Percentiles rank a stretch among this genome's conserved stretches.
phyloP scores from a whole-genome alignment of 345 rosid genomes.

The Lepidium sativum region DNA sequence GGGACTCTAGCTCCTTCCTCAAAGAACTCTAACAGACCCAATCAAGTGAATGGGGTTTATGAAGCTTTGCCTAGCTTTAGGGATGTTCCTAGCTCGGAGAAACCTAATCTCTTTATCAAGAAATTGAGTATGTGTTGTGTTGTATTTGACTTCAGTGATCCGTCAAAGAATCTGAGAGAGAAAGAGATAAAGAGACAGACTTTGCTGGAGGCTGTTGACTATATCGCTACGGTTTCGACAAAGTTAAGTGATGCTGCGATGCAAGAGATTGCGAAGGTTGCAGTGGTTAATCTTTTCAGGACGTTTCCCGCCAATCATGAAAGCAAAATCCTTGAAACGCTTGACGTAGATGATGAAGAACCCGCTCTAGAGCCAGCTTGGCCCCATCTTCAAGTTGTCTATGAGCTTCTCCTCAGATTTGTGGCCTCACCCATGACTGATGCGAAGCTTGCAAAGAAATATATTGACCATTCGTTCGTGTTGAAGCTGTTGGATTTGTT shows the following conservation, averaged over 20 bases:
- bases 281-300: slow-evolving; percentile 47
- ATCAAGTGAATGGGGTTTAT: slow-evolving; percentile 40
- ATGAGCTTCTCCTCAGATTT: slow-evolving; percentile 51
- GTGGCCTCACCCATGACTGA: slow-evolving; percentile 56
- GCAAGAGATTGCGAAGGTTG: slow-evolving; percentile 49
- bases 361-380: slow-evolving; percentile 49
- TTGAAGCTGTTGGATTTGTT: slow-evolving; percentile 53
- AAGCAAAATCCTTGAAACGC: slow-evolving; percentile 35
- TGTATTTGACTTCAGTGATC: slow-evolving; percentile 61
- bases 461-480: slow-evolving; percentile 55
- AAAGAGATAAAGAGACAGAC: slow-evolving; percentile 77
- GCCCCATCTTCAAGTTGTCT: slow-evolving; percentile 65
- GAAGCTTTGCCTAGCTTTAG: slow-evolving; percentile 65
- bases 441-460: slow-evolving; percentile 58
- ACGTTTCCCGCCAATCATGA: slow-evolving; percentile 40
- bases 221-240: slow-evolving; percentile 35
- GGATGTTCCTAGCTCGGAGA: slow-evolving; percentile 57
- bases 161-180: slow-evolving; percentile 54
- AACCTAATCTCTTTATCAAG: slow-evolving; percentile 54
- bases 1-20: slow-evolving; percentile 31
- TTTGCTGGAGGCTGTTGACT: slow-evolving; percentile 67
- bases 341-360: slow-evolving; percentile 55
- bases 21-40: slow-evolving; percentile 23
- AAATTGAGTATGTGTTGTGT: slow-evolving; percentile 58
- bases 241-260: slow-evolving; percentile 51